Evolutionary conservation across 2,329 filamentous ascomycete species (phyloP).

Genomic region (Ophiocordyceps australis): DNA sequence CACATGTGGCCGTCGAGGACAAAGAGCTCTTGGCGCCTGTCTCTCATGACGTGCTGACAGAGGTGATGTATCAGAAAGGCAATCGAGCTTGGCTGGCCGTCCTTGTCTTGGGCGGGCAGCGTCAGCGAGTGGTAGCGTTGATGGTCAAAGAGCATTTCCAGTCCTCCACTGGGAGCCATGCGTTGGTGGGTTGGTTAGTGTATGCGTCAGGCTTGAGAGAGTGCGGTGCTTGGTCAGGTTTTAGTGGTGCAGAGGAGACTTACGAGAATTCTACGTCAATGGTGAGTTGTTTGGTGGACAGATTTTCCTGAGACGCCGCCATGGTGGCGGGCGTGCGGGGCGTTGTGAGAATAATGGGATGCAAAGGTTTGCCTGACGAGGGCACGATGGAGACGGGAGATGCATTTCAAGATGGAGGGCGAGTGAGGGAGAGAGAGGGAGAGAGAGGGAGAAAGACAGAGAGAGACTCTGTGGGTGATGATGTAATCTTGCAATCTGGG

Average conservation of each 20-base stretch:
- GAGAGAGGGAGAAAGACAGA: neutral
- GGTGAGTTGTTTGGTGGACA: constrained; percentile 23
- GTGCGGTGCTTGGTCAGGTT: neutral
- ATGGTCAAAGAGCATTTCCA: constrained; percentile 87
- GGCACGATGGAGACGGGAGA: too few species aligned
- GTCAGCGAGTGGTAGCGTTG: constrained; percentile 53
- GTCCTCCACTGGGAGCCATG: constrained; percentile 47
- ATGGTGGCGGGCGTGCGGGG: too few species aligned
- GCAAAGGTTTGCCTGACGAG: too few species aligned
- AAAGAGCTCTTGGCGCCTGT: constrained; percentile 74
- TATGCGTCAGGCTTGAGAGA: too few species aligned
- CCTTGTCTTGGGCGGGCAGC: constrained; percentile 43
- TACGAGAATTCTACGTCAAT: constrained; percentile 57
- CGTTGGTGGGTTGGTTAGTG: constrained; percentile 2
- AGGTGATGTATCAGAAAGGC: constrained; percentile 63
- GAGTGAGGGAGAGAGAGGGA: neutral
- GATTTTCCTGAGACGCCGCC: constrained; percentile 2
- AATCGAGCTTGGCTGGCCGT: constrained; percentile 47
- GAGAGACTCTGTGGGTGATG: too few species aligned
- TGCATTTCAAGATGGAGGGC: too few species aligned
- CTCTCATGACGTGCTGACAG: constrained; percentile 68
- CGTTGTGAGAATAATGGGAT: too few species aligned
- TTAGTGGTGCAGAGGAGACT: constrained; percentile 7
- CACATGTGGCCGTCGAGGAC: constrained; percentile 78
- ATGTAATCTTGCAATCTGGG: too few species aligned